Base-by-base conservation (phyloP, 2,329 filamentous ascomycete genomes). In the Fusarium anthophilum region DNA sequence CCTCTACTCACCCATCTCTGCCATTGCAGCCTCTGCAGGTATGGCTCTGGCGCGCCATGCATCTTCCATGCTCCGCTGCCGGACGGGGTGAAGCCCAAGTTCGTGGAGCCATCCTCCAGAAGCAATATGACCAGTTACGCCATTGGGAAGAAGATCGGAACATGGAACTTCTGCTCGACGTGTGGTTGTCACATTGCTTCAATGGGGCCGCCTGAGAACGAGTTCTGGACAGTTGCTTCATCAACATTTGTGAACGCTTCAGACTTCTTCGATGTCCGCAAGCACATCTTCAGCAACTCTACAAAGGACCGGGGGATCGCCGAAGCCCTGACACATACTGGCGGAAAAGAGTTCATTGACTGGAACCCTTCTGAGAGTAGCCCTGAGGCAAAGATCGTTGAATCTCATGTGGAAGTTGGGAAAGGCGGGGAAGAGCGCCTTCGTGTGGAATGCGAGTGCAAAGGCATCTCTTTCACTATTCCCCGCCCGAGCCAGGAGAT, bases 171-270 rank as follows among this genome's bases (percentile, higher is more conserved):
- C 67, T 87, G 86, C 78, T 81, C 79, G 18, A 84, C 83, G 1
- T 87, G 86, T 63, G 84, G 86, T 55, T 84, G 84, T 59, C 85
- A 87, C 64, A 79, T 86, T n/a, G 82, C 82, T 8, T 81, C 83
- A 56, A 74, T 80, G 24, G 81, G 28, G 57, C 81, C 5, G 73
- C 78, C 24, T 26, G 66, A 55, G n/a, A 76, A 79, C 8, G 76
- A 76, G 26, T 72, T 79, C 17, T 87, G 85, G 85, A 79, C 80
- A 6, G 70, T 84, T 8, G 79, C 84, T 2, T 80, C 81, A 1
- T 84, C 83, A 54, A 81, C 86, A 20, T 85, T 87, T 41, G 67
- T 76, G 13, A 79, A 83, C 44, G 78, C 81, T 11, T 77, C 78
- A 8, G 76, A 81, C 9, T 77, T 78, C 24, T 84, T 85, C 68